Evolutionary conservation across 2,329 filamentous ascomycete genomes (phyloP), one percentile per base, ranked within the genome.

Genomic region (Proliferodiscus dingleyae): DNA sequence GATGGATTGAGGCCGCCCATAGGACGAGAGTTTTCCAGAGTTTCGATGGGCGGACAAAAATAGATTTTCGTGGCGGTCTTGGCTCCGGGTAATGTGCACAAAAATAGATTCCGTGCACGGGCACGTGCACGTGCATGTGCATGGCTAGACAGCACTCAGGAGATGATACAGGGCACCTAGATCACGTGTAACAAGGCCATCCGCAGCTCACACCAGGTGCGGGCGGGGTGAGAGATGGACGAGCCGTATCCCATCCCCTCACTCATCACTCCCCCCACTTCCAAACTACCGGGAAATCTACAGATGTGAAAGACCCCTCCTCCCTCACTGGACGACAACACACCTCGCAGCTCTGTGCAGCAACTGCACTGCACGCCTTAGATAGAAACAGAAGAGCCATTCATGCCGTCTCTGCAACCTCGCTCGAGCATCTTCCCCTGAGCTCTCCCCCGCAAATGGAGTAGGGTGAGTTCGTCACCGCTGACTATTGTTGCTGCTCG

Each of bases 311-410:
- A 10, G 10, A 19, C 19, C 9, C 16, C 16, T 7, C 15, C 16
- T 24, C 33, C 16, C 41, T 36, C 24, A 33, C n/a, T 28, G 10
- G 33, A 26, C 34, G 19, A 22, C 15, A 34, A 29, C 37, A 43
- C 39, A n/a, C n/a, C n/a, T 34, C 11, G 13, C 26, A 28, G 26
- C 26, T 32, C 29, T 32, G 16, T 34, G 32, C 32, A 34, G n/a
- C 32, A n/a, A n/a, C n/a, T n/a, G n/a, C n/a, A n/a, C n/a, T 34
- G 30, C 28, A 33, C 19, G 9, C 33, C 32, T 16, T 33, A 43
- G 45, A 47, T 47, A 47, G 45, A 36, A 47, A 37, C 33, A 43
- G 24, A 38, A n/a, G n/a, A n/a, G n/a, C n/a, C 28, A 37, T 38
- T 38, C 26, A 39, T 47, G 33, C 26, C 13, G 13, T 28, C 19